phyloP scores from a whole-genome alignment of 306 rosid genomes.

The Corylus americana region DNA sequence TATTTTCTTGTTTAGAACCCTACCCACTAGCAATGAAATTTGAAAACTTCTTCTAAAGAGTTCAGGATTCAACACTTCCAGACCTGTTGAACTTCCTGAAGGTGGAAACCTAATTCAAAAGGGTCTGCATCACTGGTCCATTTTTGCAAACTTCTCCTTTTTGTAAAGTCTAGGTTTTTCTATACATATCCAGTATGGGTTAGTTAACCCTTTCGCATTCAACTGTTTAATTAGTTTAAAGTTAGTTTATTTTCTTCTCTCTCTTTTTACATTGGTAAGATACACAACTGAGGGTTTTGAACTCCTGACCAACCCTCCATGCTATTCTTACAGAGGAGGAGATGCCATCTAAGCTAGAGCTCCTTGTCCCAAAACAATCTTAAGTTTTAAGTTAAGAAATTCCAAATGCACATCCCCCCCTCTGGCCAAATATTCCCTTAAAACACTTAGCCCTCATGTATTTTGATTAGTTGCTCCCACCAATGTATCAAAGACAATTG shows the following conservation, averaged over 20 bases:
- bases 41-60: neutral
- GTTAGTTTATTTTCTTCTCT: neutral
- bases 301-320: neutral
- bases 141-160: neutral
- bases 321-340: neutral
- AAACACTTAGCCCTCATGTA: neutral
- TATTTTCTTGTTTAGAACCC: neutral
- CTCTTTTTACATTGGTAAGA: neutral
- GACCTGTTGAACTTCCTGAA: slow-evolving; percentile 1
- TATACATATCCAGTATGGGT: neutral
- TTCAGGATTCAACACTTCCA: slow-evolving; percentile 2
- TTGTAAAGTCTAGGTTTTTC: neutral
- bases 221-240: neutral
- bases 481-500: neutral
- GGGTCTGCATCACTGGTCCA: neutral
- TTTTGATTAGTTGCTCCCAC: neutral
- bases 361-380: neutral
- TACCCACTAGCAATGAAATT: neutral
- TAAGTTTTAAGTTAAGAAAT: neutral
- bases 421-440: neutral
- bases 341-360: neutral
- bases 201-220: neutral
- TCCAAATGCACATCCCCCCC: neutral
- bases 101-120: neutral
- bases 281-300: neutral